Evolutionary conservation across 2,329 filamentous ascomycete species (phyloP), one percentile per base, ranked within the genome.

Genomic region (Cladosporium sp.): DNA sequence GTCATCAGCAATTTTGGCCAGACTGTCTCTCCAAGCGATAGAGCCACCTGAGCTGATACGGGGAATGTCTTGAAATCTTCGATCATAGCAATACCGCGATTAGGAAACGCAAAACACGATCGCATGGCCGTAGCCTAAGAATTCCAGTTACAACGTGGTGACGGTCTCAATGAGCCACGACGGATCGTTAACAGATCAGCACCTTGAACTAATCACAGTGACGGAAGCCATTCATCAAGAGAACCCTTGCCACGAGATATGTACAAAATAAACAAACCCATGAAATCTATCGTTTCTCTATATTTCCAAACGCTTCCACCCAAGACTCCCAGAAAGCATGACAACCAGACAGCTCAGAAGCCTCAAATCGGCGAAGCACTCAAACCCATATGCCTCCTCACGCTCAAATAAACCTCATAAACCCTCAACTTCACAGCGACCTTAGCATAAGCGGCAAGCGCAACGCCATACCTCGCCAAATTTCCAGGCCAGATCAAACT

Each of bases 331-430:
- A n/a, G 15, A 15, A 3, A 18, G 15, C 15, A 35, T n/a, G 15
- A 35, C 30, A 33, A n/a, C 15, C n/a, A 32, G 22, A 27, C 12
- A 33, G 13, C 8, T 29, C 16, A 19, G 18, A 2, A 6, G 13
- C 13, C 15, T 46, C 43, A 36, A 19, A 48, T 32, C 12, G 45
- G 36, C 3, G 16, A 39, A 20, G 45, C 45, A 25, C 36, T 43
- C 48, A 50, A 13, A 2, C 78, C 77, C 43, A 81, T 56, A 48
- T 73, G 61, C 45, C 74, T 72, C 60, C 78, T 74, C 9, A 78
- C 43, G 43, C 69, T 72, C 36, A 84, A 62, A 59, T 78, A 77
- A 32, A 69, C 69, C 67, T 84, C 81, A 63, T 82, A 84, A n/a
- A 74, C 59, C 46, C 72, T 72, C 41, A 84, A 59, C 64, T 81